Evolutionary conservation across 495 filamentous ascomycete species (phyloP).

Genomic region (Penicillium desertorum): DNA sequence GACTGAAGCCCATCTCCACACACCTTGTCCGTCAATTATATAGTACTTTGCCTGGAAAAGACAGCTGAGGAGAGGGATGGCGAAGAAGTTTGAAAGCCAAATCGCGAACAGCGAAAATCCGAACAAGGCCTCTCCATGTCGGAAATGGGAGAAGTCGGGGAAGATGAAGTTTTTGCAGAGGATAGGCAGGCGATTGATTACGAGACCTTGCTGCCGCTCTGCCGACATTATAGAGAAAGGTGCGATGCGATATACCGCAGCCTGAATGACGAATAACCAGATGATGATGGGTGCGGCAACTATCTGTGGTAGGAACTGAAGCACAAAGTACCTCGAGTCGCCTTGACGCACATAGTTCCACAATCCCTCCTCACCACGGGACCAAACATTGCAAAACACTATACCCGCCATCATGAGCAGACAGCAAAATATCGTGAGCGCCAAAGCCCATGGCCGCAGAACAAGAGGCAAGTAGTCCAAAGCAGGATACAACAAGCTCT

Average conservation of each 20-base stretch:
- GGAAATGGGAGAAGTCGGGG: slow-evolving; percentile 59
- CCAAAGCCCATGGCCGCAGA: slow-evolving; percentile 61
- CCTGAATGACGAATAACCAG: slow-evolving; percentile 71
- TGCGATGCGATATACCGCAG: slow-evolving; percentile 70
- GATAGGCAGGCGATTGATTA: slow-evolving; percentile 44
- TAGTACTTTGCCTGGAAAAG: slow-evolving; percentile 61
- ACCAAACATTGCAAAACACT: slow-evolving; percentile 72
- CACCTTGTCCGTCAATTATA: slow-evolving; percentile 37
- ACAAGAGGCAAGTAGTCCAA: slow-evolving; percentile 66
- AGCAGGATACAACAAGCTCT: slow-evolving; percentile 50
- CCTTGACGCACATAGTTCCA: slow-evolving; percentile 63
- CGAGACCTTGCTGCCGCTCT: slow-evolving; percentile 36
- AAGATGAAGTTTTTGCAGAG: slow-evolving; percentile 55
- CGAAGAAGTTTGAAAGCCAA: slow-evolving; percentile 63
- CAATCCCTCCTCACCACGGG: slow-evolving; percentile 60
- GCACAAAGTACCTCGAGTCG: slow-evolving; percentile 76
- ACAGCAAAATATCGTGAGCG: slow-evolving; percentile 57
- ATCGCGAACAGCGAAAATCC: slow-evolving; percentile 55
- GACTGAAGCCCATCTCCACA: slow-evolving; percentile 77
- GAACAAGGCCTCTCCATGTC: slow-evolving; percentile 53
- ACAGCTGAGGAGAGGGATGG: slow-evolving; percentile 64
- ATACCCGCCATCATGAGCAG: slow-evolving; percentile 70
- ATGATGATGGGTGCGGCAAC: slow-evolving; percentile 70
- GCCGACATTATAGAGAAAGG: slow-evolving; percentile 77
- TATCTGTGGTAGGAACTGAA: slow-evolving; percentile 78